Evolutionary conservation across 75 land plant species (phyloP), one percentile per base, ranked within the genome.

Genomic region (Cryptomeria japonica): DNA sequence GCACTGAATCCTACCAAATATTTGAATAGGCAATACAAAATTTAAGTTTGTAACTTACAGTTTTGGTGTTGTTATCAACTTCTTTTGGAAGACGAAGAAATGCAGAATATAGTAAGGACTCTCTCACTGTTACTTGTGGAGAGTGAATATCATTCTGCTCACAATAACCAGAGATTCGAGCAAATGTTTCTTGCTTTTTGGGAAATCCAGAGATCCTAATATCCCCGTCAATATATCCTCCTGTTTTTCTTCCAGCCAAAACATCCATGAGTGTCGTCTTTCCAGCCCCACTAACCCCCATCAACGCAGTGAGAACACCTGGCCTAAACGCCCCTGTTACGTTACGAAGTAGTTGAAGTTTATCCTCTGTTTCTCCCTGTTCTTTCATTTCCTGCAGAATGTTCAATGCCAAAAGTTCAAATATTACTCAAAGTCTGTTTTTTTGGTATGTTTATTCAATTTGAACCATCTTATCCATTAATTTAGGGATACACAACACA

Each of bases 181-280:
- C 95, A 95, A 97, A 96, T 1, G 95, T 96, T 37, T 86, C 51
- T 61, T 97, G 97, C 46, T 80, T 90, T 84, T 97, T 97, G 0
- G 94, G 92, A 75, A 89, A 91, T 28, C 97, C 97, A 19, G 95
- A 92, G 32, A 97, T 93, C 38, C 87, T 91, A 37, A 97, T 95
- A 61, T 96, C 95, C 3, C 99, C 99, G 87, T 97, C 99, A 49
- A 94, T 97, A 58, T 93, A 95, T 9, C 99, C 99, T 68, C 95
- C 94, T 15, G 97, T 97, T 87, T 97, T 97, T 78, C 97, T 90
- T 10, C 97, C 99, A 56, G 97, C 94, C 36, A 97, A 93, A 14
- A 97, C 99, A 90, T 97, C 99, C 99, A 97, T 97, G 34, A 97
- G 85, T 46, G 99, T 97, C 22, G 99, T 95, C 88, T 97, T 97